Evolutionary conservation across 2,329 filamentous ascomycete genomes (phyloP).

Genomic region (Xylaria sp.): DNA sequence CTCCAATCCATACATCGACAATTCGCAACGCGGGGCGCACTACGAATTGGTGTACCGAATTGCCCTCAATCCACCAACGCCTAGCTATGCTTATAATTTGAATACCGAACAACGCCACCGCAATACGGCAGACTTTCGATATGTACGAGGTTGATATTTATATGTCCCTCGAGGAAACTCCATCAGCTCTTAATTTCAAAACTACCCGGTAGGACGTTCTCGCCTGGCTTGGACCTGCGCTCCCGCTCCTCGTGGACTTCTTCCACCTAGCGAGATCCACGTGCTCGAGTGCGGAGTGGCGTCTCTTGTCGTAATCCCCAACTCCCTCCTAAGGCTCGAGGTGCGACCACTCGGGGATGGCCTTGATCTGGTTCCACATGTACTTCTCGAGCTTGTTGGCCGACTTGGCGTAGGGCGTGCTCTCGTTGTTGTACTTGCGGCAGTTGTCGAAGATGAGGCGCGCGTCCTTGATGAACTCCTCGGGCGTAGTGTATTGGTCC

Average conservation of each 20-base stretch:
- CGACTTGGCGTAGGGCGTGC: slow-evolving; percentile 92
- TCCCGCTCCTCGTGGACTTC: not conserved
- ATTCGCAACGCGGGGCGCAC: not conserved
- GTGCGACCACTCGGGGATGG: slow-evolving; percentile 91
- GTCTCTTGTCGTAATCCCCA: slow-evolving; percentile 1
- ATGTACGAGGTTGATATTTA: not conserved
- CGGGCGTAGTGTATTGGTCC: slow-evolving; percentile 88
- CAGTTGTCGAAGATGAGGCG: slow-evolving; percentile 95
- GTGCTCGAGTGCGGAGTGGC: too few species aligned
- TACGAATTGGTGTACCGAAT: not conserved
- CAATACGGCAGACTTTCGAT: not conserved
- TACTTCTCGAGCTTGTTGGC: slow-evolving; percentile 93
- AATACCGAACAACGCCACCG: slow-evolving; percentile 4
- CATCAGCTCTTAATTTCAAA: not conserved
- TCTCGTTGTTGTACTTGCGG: slow-evolving; percentile 95
- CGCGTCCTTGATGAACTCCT: slow-evolving; percentile 92
- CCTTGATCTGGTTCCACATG: slow-evolving; percentile 94
- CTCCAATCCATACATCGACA: not conserved
- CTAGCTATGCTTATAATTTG: slow-evolving; percentile 10
- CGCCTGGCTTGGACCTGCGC: not conserved
- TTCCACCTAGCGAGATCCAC: not conserved
- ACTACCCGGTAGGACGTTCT: not conserved
- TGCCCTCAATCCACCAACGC: slow-evolving; percentile 8
- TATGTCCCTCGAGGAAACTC: not conserved
- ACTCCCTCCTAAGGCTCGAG: slow-evolving; percentile 57